Evolutionary conservation across 768 basidiomycete species (phyloP), one percentile per base, ranked within the genome.

Genomic region (Mrakia hoshinonis): DNA sequence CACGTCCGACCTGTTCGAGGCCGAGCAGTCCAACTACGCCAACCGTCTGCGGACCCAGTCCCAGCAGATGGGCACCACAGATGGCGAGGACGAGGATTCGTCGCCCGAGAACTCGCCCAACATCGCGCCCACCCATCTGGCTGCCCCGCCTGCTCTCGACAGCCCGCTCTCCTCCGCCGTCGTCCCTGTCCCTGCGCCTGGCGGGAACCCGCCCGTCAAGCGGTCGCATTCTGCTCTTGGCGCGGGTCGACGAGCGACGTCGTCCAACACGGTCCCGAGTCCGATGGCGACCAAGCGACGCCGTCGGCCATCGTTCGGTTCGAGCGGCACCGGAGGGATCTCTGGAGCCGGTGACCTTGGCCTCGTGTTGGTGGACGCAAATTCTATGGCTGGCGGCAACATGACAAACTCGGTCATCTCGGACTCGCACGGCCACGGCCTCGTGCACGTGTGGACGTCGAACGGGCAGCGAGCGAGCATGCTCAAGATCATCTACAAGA

Each of bases 401-500:
- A 65, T 72, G 39, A 38, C 55, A 1, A 55, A 52, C 24, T 60
- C 64, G 55, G 22, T 66, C 52, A 38, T 51, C 15, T 72, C 70
- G 22, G 46, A 54, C 18, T 12, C 68, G 70, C 72, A 79, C 62
- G 79, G 84, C 75, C 82, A 84, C 75, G 13, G 74, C 64, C 76
- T 75, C 5, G 72, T 78, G 18, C 77, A 74, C 48, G 84, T 95
- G 13, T 96, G 93, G 92, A 88, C 85, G 3, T 84, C 90, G 38
- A 84, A 82, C 72, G 84, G 85, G n/a, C 87, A 89, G 79, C 90
- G 90, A 72, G 92, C 92, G 11, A 87, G 85, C 77, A 91, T 95
- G 77, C 85, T 87, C 6, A 86, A 91, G 22, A 82, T 94, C 36
- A 81, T 93, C 29, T 93, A 89, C 84, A 98, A 97, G 81, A 86